These are phyloP conservation scores for Gloeopeniophorella convolvens DNA, from an alignment of 768 basidiomycete species.

Conservation along the genomic window DNA sequence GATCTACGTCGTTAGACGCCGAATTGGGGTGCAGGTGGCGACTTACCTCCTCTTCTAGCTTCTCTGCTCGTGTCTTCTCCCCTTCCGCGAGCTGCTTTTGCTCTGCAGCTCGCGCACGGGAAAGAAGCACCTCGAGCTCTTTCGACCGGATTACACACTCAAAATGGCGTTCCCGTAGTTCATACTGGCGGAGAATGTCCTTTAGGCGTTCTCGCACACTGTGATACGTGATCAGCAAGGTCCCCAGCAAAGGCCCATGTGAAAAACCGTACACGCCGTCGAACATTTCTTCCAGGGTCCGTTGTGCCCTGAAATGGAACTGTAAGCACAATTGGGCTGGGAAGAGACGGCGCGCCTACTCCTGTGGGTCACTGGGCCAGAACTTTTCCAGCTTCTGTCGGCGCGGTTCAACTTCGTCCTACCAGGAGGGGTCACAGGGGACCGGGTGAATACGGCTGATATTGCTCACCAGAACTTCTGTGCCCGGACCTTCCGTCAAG, in stretches of 20 bases:
- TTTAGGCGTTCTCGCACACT: conserved; percentile 85
- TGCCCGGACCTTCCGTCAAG: conserved; percentile 60
- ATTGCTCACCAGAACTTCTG: conserved; percentile 51
- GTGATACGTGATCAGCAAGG: not conserved
- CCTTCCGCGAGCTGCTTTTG: conserved; percentile 78
- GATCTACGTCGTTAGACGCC: too few relatives aligned
- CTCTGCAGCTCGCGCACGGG: conserved; percentile 81
- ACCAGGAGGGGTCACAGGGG: too few relatives aligned
- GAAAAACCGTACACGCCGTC: conserved; percentile 69
- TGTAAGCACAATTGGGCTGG: not conserved
- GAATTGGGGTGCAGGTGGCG: too few relatives aligned
- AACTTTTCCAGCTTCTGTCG: conserved; percentile 72
- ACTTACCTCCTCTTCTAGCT: conserved; percentile 68
- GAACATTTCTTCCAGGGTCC: conserved; percentile 76
- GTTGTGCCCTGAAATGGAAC: conserved; percentile 47
- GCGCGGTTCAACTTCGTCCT: conserved; percentile 48
- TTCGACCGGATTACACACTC: conserved; percentile 90
- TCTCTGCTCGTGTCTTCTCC: conserved; percentile 62
- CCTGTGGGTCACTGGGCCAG: conserved; percentile 69
- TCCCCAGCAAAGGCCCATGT: not conserved
- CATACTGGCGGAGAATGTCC: conserved; percentile 81
- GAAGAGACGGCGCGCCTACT: conserved; percentile 42
- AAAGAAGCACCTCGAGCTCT: conserved; percentile 82
- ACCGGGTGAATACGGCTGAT: not conserved
- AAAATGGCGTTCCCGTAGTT: conserved; percentile 86